These are phyloP conservation scores for Acer campestre DNA, from an alignment of 345 rosid genomes.

Conservation along the genomic window DNA sequence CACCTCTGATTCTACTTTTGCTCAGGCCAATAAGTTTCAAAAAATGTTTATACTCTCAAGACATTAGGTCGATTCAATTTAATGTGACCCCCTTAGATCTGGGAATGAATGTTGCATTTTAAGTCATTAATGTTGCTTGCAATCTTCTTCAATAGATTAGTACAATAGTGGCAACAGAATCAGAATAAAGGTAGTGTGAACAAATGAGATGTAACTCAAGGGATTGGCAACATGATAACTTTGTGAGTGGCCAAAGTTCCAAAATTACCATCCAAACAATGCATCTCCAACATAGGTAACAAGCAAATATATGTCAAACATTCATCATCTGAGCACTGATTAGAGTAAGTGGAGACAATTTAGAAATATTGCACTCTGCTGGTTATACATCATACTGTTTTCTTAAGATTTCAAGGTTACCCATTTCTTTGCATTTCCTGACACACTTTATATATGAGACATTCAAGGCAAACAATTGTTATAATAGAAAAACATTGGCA, in stretches of 20 bases:
- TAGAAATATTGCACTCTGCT: conserved; percentile 9
- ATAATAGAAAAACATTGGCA: not conserved
- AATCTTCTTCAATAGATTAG: not conserved
- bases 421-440: not conserved
- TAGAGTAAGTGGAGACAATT: not conserved
- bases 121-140: not conserved
- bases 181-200: conserved; percentile 5
- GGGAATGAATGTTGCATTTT: not conserved
- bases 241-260: not conserved
- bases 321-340: not conserved
- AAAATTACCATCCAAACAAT: not conserved
- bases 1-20: not conserved
- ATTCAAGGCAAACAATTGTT: not conserved
- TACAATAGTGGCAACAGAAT: conserved; percentile 2
- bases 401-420: conserved; percentile 2
- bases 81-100: not conserved
- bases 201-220: not conserved
- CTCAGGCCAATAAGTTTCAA: not conserved
- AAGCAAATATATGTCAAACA: not conserved
- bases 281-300: not conserved
- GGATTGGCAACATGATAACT: not conserved
- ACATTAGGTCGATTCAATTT: too few relatives aligned
- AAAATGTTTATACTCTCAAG: not conserved
- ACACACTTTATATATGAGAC: too few relatives aligned
- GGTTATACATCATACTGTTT: not conserved